Evolutionary conservation across 169 alveolate species (phyloP).

Genomic region (Eimeria acervulina): DNA sequence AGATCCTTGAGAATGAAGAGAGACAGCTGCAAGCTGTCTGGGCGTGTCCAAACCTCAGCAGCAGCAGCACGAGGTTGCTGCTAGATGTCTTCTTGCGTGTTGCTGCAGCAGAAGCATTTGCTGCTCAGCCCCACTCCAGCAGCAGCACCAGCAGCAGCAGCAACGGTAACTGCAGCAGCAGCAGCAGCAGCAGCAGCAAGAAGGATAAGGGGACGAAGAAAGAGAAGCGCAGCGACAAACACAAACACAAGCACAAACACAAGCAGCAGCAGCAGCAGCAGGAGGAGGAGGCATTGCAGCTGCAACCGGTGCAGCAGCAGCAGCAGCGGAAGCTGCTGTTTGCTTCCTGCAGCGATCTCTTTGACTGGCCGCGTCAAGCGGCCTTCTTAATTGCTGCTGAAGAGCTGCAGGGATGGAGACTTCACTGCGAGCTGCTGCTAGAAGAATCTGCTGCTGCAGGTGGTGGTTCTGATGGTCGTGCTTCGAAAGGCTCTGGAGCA

Average conservation of each 20-base stretch:
- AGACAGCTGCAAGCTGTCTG: constrained; percentile 75
- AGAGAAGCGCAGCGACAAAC: not conserved
- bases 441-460: not conserved
- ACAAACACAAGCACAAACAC: no score
- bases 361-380: constrained; percentile 80
- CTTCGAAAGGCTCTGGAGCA: not conserved
- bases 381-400: constrained; percentile 54
- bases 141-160: not conserved
- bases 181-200: constrained; percentile 62
- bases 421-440: constrained; percentile 51
- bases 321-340: constrained; percentile 54
- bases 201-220: not conserved
- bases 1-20: constrained; percentile 64
- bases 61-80: constrained; percentile 68
- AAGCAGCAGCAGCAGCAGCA: not conserved
- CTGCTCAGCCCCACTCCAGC: not conserved
- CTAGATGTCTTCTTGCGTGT: constrained; percentile 69
- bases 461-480: not conserved
- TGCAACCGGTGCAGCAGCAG: constrained; percentile 30
- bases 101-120: constrained; percentile 52
- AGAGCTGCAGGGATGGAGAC: constrained; percentile 26
- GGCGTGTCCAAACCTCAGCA: constrained; percentile 71
- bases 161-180: constrained; percentile 32
- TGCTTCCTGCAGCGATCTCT: constrained; percentile 70
- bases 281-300: not conserved